A percentile compares a stretch with the other conserved stretches of the same genome.
phyloP scores from a whole-genome alignment of 148 eudicot species.

The Salicornia ramosissima region DNA sequence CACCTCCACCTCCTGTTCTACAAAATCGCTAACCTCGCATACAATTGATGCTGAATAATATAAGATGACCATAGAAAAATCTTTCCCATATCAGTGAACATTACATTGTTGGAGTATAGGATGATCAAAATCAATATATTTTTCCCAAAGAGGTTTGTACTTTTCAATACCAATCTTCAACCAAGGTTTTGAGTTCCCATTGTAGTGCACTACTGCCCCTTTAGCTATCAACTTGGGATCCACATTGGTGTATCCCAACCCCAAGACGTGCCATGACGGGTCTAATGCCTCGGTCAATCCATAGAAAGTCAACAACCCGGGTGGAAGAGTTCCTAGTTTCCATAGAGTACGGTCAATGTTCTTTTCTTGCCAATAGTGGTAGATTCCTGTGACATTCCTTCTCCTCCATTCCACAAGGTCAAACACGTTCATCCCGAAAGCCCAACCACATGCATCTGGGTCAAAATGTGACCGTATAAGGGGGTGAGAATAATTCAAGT shows the following conservation, averaged over 20 bases:
- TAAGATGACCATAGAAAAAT: no score
- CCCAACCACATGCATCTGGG: conserved; percentile 95
- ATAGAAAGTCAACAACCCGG: conserved; percentile 78
- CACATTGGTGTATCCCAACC: conserved; percentile 74
- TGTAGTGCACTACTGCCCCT: conserved; percentile 78
- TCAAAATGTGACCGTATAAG: conserved; percentile 77
- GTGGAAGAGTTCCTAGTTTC: conserved; percentile 86
- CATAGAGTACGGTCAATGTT: conserved; percentile 72
- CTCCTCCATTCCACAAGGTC: conserved; percentile 83
- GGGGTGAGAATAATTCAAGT: conserved; percentile 83
- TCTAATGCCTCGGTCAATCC: conserved; percentile 73
- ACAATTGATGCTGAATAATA: conserved; percentile 15
- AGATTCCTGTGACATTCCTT: conserved; percentile 77
- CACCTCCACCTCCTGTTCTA: conserved; percentile 18
- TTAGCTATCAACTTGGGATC: conserved; percentile 58
- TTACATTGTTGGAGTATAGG: conserved; percentile 69
- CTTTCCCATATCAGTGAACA: conserved; percentile 85
- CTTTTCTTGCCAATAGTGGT: conserved; percentile 91
- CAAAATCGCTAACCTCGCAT: conserved; percentile 14
- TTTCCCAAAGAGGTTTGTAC: conserved; percentile 78
- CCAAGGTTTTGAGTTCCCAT: conserved; percentile 89
- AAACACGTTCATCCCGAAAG: conserved; percentile 85
- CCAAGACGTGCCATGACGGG: conserved; percentile 70
- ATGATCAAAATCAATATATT: conserved; percentile 62
- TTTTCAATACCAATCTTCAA: conserved; percentile 81